These are phyloP conservation scores for Cercophora samala DNA, from an alignment of 495 filamentous ascomycete species.

Conservation along the genomic window DNA sequence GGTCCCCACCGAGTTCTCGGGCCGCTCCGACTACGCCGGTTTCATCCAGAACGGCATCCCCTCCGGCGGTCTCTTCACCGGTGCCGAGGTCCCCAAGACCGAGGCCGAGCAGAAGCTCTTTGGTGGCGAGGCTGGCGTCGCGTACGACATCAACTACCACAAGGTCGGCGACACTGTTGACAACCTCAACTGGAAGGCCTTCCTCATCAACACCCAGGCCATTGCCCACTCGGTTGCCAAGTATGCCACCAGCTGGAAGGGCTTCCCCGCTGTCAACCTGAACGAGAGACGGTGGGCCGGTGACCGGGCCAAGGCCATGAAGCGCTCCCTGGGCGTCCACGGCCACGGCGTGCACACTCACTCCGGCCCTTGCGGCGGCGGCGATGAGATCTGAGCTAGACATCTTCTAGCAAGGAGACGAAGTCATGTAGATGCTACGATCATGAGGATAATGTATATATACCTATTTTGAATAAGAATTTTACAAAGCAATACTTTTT, in stretches of 20 bases:
- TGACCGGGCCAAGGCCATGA: conserved; percentile 17
- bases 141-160: conserved; percentile 65
- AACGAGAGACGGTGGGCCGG: conserved; percentile 18
- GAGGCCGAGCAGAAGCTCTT: conserved; percentile 53
- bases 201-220: conserved; percentile 56
- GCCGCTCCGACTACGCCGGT: conserved; percentile 65
- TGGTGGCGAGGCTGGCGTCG: conserved; percentile 58
- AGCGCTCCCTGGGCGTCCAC: conserved; percentile 10
- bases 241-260: conserved; percentile 51
- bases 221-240: conserved; percentile 63
- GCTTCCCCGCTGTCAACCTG: conserved; percentile 26
- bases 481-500: neutral
- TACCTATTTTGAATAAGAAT: neutral
- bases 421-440: neutral
- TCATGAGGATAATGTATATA: conserved; percentile 1
- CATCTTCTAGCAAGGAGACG: neutral
- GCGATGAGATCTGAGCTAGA: conserved; percentile 9
- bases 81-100: conserved; percentile 66
- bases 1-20: conserved; percentile 56
- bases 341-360: conserved; percentile 14
- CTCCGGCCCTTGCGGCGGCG: conserved; percentile 23
- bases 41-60: conserved; percentile 64
- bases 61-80: conserved; percentile 64
- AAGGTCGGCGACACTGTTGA: conserved; percentile 52
- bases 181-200: conserved; percentile 60